Conservation (phyloP, 768 basidiomycete genomes). For the Lentinula edodes region DNA sequence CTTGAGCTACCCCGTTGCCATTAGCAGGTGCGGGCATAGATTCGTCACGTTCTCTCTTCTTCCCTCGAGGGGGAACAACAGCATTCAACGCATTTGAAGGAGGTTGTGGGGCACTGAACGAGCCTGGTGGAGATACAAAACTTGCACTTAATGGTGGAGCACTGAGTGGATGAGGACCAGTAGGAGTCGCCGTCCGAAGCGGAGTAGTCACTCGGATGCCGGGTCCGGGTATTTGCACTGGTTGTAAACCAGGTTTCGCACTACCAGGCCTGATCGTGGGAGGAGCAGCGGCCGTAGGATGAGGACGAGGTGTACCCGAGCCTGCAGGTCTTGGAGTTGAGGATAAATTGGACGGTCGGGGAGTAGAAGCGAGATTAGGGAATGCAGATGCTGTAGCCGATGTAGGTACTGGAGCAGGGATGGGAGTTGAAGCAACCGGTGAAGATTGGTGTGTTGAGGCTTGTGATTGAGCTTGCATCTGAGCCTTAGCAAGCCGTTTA, state of each 20-base stretch:
- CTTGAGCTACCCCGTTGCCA: neutral
- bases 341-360: conserved; percentile 23
- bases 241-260: conserved; percentile 14
- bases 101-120: conserved; percentile 12
- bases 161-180: conserved; percentile 13
- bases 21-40: neutral
- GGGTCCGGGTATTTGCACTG: conserved; percentile 16
- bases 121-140: conserved; percentile 4
- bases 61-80: conserved; percentile 16
- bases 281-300: conserved; percentile 11
- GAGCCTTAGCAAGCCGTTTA: conserved; percentile 60
- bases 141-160: conserved; percentile 13
- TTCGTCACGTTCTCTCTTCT: conserved; percentile 11
- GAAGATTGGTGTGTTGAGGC: conserved; percentile 15
- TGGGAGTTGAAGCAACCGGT: conserved; percentile 15
- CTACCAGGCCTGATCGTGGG: conserved; percentile 11
- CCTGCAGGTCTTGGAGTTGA: conserved; percentile 18
- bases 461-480: conserved; percentile 29
- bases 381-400: conserved; percentile 21
- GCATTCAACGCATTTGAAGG: conserved; percentile 8
- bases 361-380: conserved; percentile 21
- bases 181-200: conserved; percentile 11
- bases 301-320: conserved; percentile 27
- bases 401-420: conserved; percentile 22
- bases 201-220: conserved; percentile 13